phyloP scores from a whole-genome alignment of 139 green algal species.

The Auxenochlorella protothecoides region DNA sequence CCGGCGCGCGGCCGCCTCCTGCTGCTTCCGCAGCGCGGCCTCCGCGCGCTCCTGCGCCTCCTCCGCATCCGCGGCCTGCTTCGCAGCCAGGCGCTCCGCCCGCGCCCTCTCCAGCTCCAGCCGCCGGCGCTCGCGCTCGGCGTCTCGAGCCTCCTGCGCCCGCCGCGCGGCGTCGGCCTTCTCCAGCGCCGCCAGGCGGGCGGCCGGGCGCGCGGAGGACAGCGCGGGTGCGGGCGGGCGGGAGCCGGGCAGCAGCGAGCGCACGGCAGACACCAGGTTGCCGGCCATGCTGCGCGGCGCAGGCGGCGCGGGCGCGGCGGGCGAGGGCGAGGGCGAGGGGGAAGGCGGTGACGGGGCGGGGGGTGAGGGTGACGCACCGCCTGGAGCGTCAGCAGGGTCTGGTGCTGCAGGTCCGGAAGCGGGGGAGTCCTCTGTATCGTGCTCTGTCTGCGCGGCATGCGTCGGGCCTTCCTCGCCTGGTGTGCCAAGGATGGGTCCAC shows the following conservation, averaged over 20 bases:
- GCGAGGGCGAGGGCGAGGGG: no score
- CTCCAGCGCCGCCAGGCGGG: conserved; percentile 63
- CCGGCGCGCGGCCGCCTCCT: conserved; percentile 22
- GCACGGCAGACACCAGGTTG: conserved; percentile 54
- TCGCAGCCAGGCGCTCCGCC: conserved; percentile 16
- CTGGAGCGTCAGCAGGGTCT: no score
- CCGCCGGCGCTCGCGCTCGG: conserved; percentile 30
- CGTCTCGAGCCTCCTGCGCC: conserved; percentile 34
- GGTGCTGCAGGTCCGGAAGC: no score
- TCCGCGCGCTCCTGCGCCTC: conserved; percentile 32
- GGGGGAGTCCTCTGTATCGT: no score
- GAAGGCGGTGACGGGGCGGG: no score
- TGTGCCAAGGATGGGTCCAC: no score
- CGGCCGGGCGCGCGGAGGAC: no score
- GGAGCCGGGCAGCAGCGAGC: conserved; percentile 49
- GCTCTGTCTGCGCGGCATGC: no score
- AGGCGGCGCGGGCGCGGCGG: background rate
- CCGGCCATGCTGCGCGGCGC: conserved; percentile 9
- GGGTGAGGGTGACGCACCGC: no score
- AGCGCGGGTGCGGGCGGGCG: no score
- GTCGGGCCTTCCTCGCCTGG: no score
- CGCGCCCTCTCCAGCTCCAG: conserved; percentile 28
- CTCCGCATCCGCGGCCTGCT: conserved; percentile 42
- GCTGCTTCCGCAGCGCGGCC: conserved; percentile 22
- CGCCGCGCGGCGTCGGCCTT: conserved; percentile 40